Base-by-base conservation (phyloP, 805 yeast species). In the Cyberlindnera euphorbiiphila region DNA sequence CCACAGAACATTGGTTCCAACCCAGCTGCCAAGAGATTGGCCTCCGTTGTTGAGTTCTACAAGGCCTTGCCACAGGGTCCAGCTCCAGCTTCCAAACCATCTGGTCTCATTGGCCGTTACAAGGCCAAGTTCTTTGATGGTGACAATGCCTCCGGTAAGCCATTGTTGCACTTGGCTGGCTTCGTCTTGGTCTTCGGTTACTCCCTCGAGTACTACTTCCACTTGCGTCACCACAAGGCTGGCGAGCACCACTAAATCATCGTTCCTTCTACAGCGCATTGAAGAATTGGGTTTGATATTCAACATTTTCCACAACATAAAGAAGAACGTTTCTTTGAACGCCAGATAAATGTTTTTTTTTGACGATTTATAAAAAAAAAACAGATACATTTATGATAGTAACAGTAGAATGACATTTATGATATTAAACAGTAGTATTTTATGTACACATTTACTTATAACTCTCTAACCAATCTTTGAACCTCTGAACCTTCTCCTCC, bases 21-120 rank as follows among this genome's bases (percentile, higher is more conserved):
- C 71, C 96, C 97, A 59, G 84, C 91, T 57, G 98, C 98, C 56
- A 86, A 87, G 77, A 86, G 95, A 72, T 86, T 93, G 82, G 82
- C 86, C 52, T 85, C 85, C 65, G 95, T 91, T 57, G 97, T 91
- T 57, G 74, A 85, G 49, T 89, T 93, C 78, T 91, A 91, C 84
- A 85, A 91, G 72, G 81, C 87, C 54, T 78, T 91, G 57, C 98
- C 98, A 62, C 89, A 87, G 64, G 98, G 98, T 37, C 70, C 82
- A 43, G 94, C 95, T 45, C 80, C 91, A 51, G 78, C 78, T 53
- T 67, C 78, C 50, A 75, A 80, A 67, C 78, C 86, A 57, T 65
- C 73, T 49, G 79, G 83, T 46, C 75, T 84, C 51, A 60, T 80
- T 48, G 85, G 81, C 45, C 78, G 78, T 66, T 89, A 89, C 76